A percentile compares a stretch with the other conserved stretches of the same genome.
phyloP scores from a whole-genome alignment of 352 stramenopile genomes.

The Phytophthora quininea region DNA sequence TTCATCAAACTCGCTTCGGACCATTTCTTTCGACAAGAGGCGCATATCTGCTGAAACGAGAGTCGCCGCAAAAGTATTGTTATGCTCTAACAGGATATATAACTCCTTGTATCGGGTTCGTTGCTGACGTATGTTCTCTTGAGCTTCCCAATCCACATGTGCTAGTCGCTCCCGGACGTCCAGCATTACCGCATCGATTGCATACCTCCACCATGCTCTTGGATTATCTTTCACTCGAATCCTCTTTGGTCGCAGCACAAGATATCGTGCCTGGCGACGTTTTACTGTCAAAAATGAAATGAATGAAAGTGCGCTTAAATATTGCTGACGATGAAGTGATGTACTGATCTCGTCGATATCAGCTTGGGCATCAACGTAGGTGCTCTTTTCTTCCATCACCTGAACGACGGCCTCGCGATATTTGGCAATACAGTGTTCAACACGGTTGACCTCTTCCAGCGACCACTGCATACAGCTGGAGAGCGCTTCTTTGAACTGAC shows the following conservation, averaged over 20 bases:
- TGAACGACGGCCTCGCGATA: slow-evolving; percentile 84
- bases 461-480: slow-evolving; percentile 84
- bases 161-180: slow-evolving; percentile 76
- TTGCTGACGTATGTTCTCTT: slow-evolving; percentile 41
- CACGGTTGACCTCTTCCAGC: slow-evolving; percentile 55
- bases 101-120: slow-evolving; percentile 67
- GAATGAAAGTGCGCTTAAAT: slow-evolving; percentile 74
- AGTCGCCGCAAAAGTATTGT: slow-evolving; percentile 33
- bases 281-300: slow-evolving; percentile 75
- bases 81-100: slow-evolving; percentile 47
- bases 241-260: slow-evolving; percentile 55
- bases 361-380: slow-evolving; percentile 81
- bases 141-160: slow-evolving; percentile 69
- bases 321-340: slow-evolving; percentile 69
- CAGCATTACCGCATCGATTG: slow-evolving; percentile 71
- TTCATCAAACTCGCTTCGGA: slow-evolving; percentile 58
- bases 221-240: slow-evolving; percentile 54
- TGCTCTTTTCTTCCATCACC: slow-evolving; percentile 88
- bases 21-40: slow-evolving; percentile 54
- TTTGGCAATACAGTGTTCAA: slow-evolving; percentile 64
- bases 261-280: slow-evolving; percentile 64
- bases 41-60: slow-evolving; percentile 49
- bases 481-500: slow-evolving; percentile 76
- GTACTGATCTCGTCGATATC: slow-evolving; percentile 78
- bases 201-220: slow-evolving; percentile 76